A percentile compares a stretch with the other conserved stretches of the same genome.
These are phyloP conservation scores for Starmera stellimalicola DNA, from an alignment of 1,139 yeast genomes.

Conservation along the genomic window DNA sequence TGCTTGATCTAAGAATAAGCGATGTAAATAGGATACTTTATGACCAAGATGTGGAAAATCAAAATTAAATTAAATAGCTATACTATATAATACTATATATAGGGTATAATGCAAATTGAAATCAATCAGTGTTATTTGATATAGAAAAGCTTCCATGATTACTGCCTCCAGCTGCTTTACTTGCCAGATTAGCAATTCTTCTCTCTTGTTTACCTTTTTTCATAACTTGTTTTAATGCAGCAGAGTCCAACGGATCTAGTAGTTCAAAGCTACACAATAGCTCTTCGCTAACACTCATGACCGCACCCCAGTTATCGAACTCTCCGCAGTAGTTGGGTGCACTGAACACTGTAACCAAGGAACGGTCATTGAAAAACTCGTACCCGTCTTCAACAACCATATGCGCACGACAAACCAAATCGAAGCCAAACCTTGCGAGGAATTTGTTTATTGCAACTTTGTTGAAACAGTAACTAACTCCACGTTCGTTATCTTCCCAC, in stretches of 20 bases:
- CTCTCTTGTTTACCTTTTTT: slow-evolving; percentile 78
- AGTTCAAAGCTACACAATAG: slow-evolving; percentile 86
- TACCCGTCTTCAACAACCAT: slow-evolving; percentile 99
- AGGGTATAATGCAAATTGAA: neutral
- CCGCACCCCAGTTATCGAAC: slow-evolving; percentile 98
- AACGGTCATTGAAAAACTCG: slow-evolving; percentile 90
- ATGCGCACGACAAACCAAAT: slow-evolving; percentile 92
- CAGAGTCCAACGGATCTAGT: slow-evolving; percentile 86
- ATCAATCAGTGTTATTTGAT: neutral
- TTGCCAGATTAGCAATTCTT: slow-evolving; percentile 37
- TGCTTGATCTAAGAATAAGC: slow-evolving; percentile 71
- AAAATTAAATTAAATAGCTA: neutral
- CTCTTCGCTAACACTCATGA: slow-evolving; percentile 93
- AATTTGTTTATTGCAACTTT: slow-evolving; percentile 90
- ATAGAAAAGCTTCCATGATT: slow-evolving; percentile 12
- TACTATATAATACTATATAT: neutral
- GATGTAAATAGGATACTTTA: slow-evolving; percentile 66
- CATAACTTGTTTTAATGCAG: slow-evolving; percentile 89
- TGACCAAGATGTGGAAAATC: slow-evolving; percentile 8
- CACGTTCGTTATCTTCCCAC: slow-evolving; percentile 98
- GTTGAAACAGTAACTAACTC: slow-evolving; percentile 93
- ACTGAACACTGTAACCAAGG: slow-evolving; percentile 87
- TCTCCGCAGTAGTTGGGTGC: slow-evolving; percentile 99
- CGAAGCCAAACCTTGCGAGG: slow-evolving; percentile 79
- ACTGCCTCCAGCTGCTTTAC: slow-evolving; percentile 7